Evolutionary conservation across 2,329 filamentous ascomycete genomes (phyloP).

Genomic region (Dactylellina haptotyla): DNA sequence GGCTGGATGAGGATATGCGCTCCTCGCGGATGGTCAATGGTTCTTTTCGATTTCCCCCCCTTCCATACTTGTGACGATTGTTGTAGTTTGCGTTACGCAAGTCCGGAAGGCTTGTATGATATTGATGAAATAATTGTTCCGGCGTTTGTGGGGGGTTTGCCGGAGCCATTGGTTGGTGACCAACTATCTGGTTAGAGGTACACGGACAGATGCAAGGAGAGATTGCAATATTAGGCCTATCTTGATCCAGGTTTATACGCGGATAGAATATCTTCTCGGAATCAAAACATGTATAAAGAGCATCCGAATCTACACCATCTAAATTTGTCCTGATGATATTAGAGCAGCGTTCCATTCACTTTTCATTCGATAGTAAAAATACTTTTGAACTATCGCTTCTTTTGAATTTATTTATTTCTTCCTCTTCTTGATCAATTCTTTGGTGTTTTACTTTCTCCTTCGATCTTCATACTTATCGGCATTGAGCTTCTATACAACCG

Average conservation of each 20-base stretch:
- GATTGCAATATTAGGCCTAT: too few species aligned
- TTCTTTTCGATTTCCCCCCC: not conserved
- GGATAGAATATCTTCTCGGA: not conserved
- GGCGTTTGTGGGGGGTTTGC: not conserved
- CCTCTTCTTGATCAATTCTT: not conserved
- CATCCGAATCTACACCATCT: too few species aligned
- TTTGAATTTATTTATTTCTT: not conserved
- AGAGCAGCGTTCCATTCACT: not conserved
- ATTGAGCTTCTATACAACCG: not conserved
- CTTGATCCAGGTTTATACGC: not conserved
- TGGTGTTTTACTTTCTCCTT: not conserved
- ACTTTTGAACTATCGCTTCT: not conserved
- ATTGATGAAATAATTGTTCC: not conserved
- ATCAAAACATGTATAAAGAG: not conserved
- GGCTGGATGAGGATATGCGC: not conserved
- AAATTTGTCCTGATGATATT: too few species aligned
- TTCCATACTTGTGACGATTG: not conserved
- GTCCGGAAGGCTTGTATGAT: constrained; percentile 23
- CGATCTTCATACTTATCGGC: not conserved
- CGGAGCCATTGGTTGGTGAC: too few species aligned
- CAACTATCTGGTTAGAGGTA: too few species aligned
- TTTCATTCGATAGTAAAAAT: not conserved
- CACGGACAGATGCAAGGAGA: too few species aligned
- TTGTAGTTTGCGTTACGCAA: constrained; percentile 15
- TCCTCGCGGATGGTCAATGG: not conserved